Evolutionary conservation across 2,329 filamentous ascomycete genomes (phyloP).

Genomic region (Pyrenophora seminiperda): DNA sequence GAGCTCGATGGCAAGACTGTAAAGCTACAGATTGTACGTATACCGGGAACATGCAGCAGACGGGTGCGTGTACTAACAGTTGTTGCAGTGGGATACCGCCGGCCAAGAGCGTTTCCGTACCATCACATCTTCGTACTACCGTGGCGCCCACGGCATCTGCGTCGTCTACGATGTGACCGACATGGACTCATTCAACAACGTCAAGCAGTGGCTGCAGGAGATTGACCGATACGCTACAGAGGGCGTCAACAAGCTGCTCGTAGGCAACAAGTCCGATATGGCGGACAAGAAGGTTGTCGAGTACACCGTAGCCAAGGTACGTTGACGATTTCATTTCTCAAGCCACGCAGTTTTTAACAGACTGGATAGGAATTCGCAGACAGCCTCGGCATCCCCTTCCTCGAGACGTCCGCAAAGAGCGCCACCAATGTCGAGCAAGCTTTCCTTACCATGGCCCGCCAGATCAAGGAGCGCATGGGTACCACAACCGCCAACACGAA

Average conservation of each 20-base stretch:
- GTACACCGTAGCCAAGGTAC: slow-evolving; percentile 98
- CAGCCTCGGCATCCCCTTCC: slow-evolving; percentile 97
- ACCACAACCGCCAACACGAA: slow-evolving; percentile 98
- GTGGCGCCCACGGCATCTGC: slow-evolving; percentile 97
- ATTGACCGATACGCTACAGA: slow-evolving; percentile 99
- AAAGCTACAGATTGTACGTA: slow-evolving; percentile 86
- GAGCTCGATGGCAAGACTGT: slow-evolving; percentile 99
- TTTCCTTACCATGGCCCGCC: slow-evolving; percentile 99
- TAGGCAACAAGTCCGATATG: slow-evolving; percentile 99
- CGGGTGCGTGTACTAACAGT: slow-evolving; percentile 21
- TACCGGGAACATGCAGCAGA: neutral
- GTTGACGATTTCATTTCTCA: slow-evolving; percentile 29
- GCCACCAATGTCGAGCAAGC: slow-evolving; percentile 99
- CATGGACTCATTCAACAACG: slow-evolving; percentile 99
- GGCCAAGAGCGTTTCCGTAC: slow-evolving; percentile 99
- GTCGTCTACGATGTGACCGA: slow-evolving; percentile 99
- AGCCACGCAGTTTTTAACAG: slow-evolving; percentile 21
- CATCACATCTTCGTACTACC: slow-evolving; percentile 99
- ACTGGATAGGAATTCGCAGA: slow-evolving; percentile 87
- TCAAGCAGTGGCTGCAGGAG: slow-evolving; percentile 99
- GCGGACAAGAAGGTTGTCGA: slow-evolving; percentile 99
- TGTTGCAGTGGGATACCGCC: slow-evolving; percentile 90
- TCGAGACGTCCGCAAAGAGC: slow-evolving; percentile 99
- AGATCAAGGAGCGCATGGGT: slow-evolving; percentile 99
- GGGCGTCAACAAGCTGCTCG: slow-evolving; percentile 98